Evolutionary conservation across 1,284 basidiomycete species (phyloP).

Genomic region (Leccinum pachyderme): DNA sequence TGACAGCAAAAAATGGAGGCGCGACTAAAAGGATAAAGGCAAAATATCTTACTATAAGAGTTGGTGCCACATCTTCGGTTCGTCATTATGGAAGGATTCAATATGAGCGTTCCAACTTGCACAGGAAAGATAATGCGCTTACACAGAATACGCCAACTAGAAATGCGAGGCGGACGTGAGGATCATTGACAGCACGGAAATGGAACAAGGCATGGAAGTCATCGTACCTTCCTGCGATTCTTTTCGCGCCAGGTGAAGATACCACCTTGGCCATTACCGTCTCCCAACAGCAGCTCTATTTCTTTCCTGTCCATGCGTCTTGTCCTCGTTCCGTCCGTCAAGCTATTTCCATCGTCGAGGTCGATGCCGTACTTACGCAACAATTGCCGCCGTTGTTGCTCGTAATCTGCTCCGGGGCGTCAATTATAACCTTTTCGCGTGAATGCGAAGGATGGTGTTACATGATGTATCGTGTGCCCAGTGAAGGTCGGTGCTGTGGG

Average conservation of each 20-base stretch:
- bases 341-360: conserved; percentile 74
- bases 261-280: conserved; percentile 71
- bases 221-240: conserved; percentile 78
- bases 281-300: conserved; percentile 77
- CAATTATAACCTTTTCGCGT: conserved; percentile 25
- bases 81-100: conserved; percentile 26
- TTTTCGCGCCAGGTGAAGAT: conserved; percentile 94
- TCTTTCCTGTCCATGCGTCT: conserved; percentile 76
- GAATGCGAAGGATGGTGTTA: conserved; percentile 30
- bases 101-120: conserved; percentile 16
- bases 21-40: conserved; percentile 25
- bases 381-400: conserved; percentile 87
- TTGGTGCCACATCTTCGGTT: conserved; percentile 76
- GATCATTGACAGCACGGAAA: conserved; percentile 22
- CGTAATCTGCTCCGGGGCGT: conserved; percentile 67
- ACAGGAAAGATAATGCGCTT: conserved; percentile 39
- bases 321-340: conserved; percentile 63
- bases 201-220: conserved; percentile 19
- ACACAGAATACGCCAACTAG: conserved; percentile 92
- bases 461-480: conserved; percentile 93
- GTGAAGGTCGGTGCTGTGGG: conserved; percentile 73
- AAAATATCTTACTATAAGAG: conserved; percentile 74
- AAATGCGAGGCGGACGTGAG: conserved; percentile 20
- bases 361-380: conserved; percentile 94
- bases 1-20: conserved; percentile 36